Base-by-base conservation (phyloP, 805 yeast species). In the Suhomyces pyralidae region DNA sequence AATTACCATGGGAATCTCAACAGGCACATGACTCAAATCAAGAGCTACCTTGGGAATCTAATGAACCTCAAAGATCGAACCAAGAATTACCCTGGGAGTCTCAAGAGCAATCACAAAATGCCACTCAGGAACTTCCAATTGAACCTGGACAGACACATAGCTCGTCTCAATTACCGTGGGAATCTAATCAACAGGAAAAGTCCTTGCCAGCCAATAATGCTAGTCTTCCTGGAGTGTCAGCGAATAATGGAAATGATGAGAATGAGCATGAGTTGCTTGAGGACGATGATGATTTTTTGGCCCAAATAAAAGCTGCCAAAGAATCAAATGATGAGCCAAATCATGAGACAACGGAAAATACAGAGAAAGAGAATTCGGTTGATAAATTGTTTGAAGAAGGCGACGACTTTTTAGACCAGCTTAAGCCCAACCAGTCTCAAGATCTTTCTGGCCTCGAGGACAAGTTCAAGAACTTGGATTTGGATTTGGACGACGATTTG, bases 401-500 rank as follows among this genome's bases (percentile, higher is more conserved):
- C 36, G 63, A 54, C 12, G 61, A 56, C 40, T 57, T 64, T 32
- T 54, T 65, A 50, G 61, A 57, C 12, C 61, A 54, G 51, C 24
- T 7, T 2, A n/a, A 32, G 17, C 17, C 6, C 36, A 19, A 14
- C 38, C 44, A 14, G n/a, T 34, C 19, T 12, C 32, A 28, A 17
- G 34, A 9, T 43, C 32, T 32, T 14, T 3, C 45, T 7, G 50
- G 42, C 19, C 30, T 52, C 7, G 53, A 48, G 3, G 48, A 46
- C 46, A 53, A 50, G 38, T 50, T 53, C 19, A 46, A 44, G 20
- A 46, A 49, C 7, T 54, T 65, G 55, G 50, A 49, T 10, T 54
- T 65, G 55, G 67, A 64, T 32, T 49, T 68, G 55, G 70, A 68
- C 43, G 73, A 67, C 40, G 74, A 70, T 53, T 59, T 69, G 38